Base-by-base conservation (phyloP, 2,329 filamentous ascomycete species). In the Talaromyces rugulosus region DNA sequence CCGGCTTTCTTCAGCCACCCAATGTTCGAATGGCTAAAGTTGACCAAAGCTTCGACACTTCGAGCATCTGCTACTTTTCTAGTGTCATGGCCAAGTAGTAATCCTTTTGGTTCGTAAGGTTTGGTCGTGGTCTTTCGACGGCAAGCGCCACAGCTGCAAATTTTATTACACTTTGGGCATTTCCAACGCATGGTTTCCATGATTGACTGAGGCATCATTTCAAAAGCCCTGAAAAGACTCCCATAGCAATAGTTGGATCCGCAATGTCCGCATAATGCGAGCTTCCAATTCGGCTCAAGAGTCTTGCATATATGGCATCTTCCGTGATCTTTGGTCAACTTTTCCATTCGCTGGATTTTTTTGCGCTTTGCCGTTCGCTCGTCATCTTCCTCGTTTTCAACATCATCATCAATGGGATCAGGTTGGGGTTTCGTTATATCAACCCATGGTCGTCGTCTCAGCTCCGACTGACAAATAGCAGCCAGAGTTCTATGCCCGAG, bases 381-480 rank as follows among this genome's bases (percentile, higher is more conserved):
- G 59, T 83, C 82, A 40, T 89, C 83, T 14, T 57, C 59, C 14
- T 27, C 42, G 30, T 54, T 31, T 27, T 51, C 53, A 42, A 47
- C 40, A n/a, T 90, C 88, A 9, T 80, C 77, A 11, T 80, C 75
- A 31, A 80, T 76, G n/a, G 75, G 74, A 8, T 73, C 72, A 44
- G 67, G 70, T 4, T 74, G 75, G 3, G 85, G 83, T 66, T 90
- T 89, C 8, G 85, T 89, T 56, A 92, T 87, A 69, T 97, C 91
- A 23, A 89, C 89, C 82, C 89, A 97, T 0, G 94, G 93, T 36
- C 95, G 85, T 59, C 84, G 80, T 65, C 85, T 87, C 16, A 98
- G 80, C 68, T 96, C 91, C 66, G 96, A 90, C 73, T 97, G 94
- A 73, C 93, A 98, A n/a, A 98, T 88, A 69, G 97, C 89, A 5